A percentile compares a stretch with the other conserved stretches of the same genome.
These are phyloP conservation scores for Paragyromitra xinjiangensis DNA, from an alignment of 495 filamentous ascomycete genomes.

Conservation along the genomic window DNA sequence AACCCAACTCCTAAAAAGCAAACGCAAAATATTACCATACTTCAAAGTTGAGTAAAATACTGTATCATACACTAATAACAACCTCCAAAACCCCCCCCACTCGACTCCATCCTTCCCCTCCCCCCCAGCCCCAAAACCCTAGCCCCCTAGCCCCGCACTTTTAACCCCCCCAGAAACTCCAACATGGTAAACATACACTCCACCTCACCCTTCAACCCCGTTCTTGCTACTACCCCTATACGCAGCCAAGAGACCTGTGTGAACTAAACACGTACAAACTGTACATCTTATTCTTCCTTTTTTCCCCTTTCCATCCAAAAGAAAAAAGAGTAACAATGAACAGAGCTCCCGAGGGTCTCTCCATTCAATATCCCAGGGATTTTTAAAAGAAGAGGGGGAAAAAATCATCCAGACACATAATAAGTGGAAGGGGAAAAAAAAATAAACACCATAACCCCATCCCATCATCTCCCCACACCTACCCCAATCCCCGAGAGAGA, in stretches of 20 bases:
- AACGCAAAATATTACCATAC: conserved; percentile 1
- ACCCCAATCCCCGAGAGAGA: conserved; percentile 8
- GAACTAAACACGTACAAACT: conserved; percentile 3
- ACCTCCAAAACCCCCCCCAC: background rate
- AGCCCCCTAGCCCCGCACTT: background rate
- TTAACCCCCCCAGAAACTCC: background rate
- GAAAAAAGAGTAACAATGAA: background rate
- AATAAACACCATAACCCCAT: conserved; percentile 38
- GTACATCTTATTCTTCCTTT: background rate
- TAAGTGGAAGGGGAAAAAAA: background rate
- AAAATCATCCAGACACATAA: background rate
- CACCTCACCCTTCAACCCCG: background rate
- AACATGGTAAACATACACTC: conserved; percentile 7
- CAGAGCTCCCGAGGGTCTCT: background rate
- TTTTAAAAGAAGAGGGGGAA: background rate
- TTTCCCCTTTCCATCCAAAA: background rate
- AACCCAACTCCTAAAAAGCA: background rate
- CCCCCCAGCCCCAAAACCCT: background rate
- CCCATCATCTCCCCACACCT: conserved; percentile 14
- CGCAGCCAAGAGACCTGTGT: background rate
- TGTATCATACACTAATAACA: background rate
- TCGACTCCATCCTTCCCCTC: background rate
- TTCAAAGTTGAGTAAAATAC: background rate
- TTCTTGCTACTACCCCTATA: background rate
- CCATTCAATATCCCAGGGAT: background rate